phyloP scores from a whole-genome alignment of 2,329 filamentous ascomycete species.

The Amesomyces nigricolor region DNA sequence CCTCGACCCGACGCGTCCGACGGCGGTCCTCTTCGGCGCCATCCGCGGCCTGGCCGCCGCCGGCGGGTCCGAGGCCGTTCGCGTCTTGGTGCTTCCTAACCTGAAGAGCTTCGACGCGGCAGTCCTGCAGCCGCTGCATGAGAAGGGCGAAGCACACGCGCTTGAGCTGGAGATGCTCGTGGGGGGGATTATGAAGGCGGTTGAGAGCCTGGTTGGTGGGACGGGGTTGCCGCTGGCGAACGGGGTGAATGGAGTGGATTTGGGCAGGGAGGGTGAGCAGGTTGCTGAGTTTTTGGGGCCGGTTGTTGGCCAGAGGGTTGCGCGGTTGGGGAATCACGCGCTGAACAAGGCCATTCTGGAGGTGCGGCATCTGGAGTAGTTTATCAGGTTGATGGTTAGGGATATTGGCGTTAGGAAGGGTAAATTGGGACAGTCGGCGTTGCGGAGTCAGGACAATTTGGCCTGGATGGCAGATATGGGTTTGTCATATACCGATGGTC shows the following conservation, averaged over 20 bases:
- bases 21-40: slow-evolving; percentile 83
- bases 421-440: slow-evolving; percentile 1
- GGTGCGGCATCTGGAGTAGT: slow-evolving; percentile 47
- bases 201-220: slow-evolving; percentile 37
- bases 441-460: slow-evolving; percentile 18
- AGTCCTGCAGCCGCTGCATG: slow-evolving; percentile 49
- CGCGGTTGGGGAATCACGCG: slow-evolving; percentile 40
- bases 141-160: slow-evolving; percentile 41
- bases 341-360: slow-evolving; percentile 50
- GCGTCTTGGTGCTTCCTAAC: slow-evolving; percentile 51
- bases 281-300: slow-evolving; percentile 52
- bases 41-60: slow-evolving; percentile 73
- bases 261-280: slow-evolving; percentile 38
- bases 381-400: background rate
- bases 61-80: slow-evolving; percentile 58
- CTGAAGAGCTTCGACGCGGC: slow-evolving; percentile 48
- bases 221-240: slow-evolving; percentile 30
- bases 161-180: slow-evolving; percentile 52
- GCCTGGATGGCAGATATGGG: background rate
- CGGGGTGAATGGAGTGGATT: slow-evolving; percentile 36
- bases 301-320: slow-evolving; percentile 47
- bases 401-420: background rate
- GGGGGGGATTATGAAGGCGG: slow-evolving; percentile 50
- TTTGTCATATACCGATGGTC: no score
- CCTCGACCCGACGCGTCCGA: slow-evolving; percentile 76